Evolutionary conservation across 1,284 basidiomycete species (phyloP), one percentile per base, ranked within the genome.

Genomic region (Melampsora americana): DNA sequence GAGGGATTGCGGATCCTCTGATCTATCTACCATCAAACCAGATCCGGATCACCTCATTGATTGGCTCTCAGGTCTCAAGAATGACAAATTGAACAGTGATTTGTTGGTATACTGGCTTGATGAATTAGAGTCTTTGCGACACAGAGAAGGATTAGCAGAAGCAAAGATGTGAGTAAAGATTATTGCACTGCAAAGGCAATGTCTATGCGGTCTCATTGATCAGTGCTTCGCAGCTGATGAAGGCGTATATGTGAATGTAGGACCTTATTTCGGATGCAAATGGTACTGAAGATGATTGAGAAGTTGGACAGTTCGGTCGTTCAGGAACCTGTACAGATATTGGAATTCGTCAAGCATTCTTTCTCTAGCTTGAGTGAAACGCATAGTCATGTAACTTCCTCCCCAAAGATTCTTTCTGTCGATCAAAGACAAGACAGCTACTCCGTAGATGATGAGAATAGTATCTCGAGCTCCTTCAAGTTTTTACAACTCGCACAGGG

Each of bases 231-330:
- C 56, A 26, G 23, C 23, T 23, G 5, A 59, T 18, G 11, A 23
- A 28, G 11, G 56, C 2, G 14, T 12, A 12, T 23, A 23, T 30
- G 23, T 35, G 26, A 11, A 39, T 65, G 16, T 28, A 72, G 70
- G 61, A 65, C 61, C 26, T 35, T 72, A 16, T 64, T 72, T 44
- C 70, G 70, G 2, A 72, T 72, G 32, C 70, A 72, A 26, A n/a
- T 32, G 28, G 61, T 50, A 2, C 32, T 72, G 60, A 72, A 72
- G 32, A 53, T 66, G 9, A 62, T 72, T 14, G 70, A 72, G 23
- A 39, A 50, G 2, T 42, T 66, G 44, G 62, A 72, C 20, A 50
- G 42, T 39, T 64, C 61, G 48, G 64, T 66, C 30, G 35, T 72
- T 50, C 12, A 62, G 23, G 44, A 72, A 11, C 70, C 70, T 28